phyloP scores from a whole-genome alignment of 176 grass and related monocot species.

The Phyllostachys edulis region DNA sequence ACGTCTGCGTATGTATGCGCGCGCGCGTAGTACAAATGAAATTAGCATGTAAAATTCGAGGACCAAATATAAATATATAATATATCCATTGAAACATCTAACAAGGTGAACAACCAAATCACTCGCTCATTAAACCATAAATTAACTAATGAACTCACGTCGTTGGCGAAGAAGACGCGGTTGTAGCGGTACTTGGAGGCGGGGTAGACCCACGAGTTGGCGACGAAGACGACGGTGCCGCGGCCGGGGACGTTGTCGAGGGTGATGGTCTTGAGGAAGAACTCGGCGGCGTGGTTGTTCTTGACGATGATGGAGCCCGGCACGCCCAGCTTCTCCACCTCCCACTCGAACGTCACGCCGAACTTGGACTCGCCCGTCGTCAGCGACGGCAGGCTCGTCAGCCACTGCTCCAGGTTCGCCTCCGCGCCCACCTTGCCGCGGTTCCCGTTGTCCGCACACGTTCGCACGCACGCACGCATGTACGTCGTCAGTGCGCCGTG shows the following conservation, averaged over 20 bases:
- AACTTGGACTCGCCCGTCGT: slow-evolving; percentile 42
- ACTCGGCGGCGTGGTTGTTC: slow-evolving; percentile 29
- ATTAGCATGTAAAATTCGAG: background rate
- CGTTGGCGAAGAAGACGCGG: slow-evolving; percentile 53
- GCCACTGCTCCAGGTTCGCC: slow-evolving; percentile 36
- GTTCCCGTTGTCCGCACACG: slow-evolving; percentile 35
- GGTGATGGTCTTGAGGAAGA: slow-evolving; percentile 57
- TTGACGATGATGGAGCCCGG: slow-evolving; percentile 45
- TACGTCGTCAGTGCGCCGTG: too few relatives aligned
- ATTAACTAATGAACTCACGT: background rate
- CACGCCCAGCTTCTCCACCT: slow-evolving; percentile 38
- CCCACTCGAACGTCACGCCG: slow-evolving; percentile 49
- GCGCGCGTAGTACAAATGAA: too few relatives aligned
- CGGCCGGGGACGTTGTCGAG: slow-evolving; percentile 37
- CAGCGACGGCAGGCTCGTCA: slow-evolving; percentile 20
- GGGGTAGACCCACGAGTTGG: slow-evolving; percentile 58
- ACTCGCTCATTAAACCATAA: too few relatives aligned
- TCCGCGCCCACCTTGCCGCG: slow-evolving; percentile 27
- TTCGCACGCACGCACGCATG: background rate
- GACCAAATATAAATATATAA: too few relatives aligned
- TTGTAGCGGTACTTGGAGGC: slow-evolving; percentile 22
- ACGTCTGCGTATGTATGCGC: slow-evolving; percentile 15
- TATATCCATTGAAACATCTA: background rate
- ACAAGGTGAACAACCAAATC: background rate
- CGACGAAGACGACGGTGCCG: slow-evolving; percentile 39